Base-by-base conservation (phyloP, 129 eudicot genomes). In the Ambrosia artemisiifolia region DNA sequence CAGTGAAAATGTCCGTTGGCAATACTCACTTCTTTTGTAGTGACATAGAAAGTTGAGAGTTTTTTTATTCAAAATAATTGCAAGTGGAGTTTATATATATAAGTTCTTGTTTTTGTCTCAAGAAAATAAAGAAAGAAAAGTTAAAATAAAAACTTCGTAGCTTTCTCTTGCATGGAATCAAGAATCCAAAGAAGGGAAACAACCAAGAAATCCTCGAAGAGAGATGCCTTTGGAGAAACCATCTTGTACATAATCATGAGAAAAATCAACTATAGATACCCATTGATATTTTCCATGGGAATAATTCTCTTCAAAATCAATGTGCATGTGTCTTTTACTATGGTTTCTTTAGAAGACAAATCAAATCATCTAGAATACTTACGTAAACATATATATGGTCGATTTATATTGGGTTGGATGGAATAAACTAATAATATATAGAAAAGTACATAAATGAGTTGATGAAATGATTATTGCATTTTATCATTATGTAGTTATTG, bases 261-360 rank as follows among this genome's bases (percentile, higher is more conserved):
- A 30, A 67, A 19, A 67, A 33, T 68, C 51, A 69, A 67, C 48
- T 30, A 67, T 28, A 57, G 68, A 57, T 57, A 7, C 68, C 53
- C 63, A 57, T 76, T 18, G 80, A 57, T 4, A 57, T 47, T 76
- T 57, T 67, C 80, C 32, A 76, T 0, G 50, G 74, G 80, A 76
- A 76, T 67, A 56, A 67, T 76, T 47, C 63, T 34, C 74, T 67
- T 75, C 69, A 68, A 76, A 76, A 67, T 76, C 75, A 67, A 57
- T 43, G 80, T 60, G 75, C 80, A 66, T 75, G 61, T 76, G 74
- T 61, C 75, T 57, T 57, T 67, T 76, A 76, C 75, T 13, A 12
- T 36, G 69, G 50, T 33, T 64, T 59, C 69, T 68, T 75, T 67
- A 73, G 57, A 75, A 55, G 74, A 75, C 80, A 67, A 40, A 24